These are phyloP conservation scores for Urochloa ruziziensis DNA, from an alignment of 176 grass and related monocot species.

Conservation along the genomic window DNA sequence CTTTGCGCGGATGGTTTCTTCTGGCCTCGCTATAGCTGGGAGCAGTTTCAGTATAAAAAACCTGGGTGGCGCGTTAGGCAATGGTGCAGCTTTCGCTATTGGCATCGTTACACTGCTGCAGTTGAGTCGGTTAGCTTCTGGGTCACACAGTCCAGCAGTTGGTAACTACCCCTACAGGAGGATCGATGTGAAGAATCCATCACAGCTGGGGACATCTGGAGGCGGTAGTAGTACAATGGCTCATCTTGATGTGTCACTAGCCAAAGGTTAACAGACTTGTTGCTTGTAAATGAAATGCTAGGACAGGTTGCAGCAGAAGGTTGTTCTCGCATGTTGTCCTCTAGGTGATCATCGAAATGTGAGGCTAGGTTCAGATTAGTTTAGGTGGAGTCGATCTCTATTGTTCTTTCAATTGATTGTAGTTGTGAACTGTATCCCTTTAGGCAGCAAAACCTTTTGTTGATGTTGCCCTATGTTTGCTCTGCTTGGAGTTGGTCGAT, in stretches of 20 bases:
- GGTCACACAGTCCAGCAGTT: conserved; percentile 3
- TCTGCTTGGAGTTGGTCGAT: not conserved
- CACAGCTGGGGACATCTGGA: not conserved
- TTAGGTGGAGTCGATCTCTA: not conserved
- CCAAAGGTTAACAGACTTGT: conserved; percentile 42
- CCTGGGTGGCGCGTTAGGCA: conserved; percentile 41
- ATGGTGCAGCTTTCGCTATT: conserved; percentile 55
- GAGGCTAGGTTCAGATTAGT: not conserved
- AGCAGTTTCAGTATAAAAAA: conserved; percentile 39
- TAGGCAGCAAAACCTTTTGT: not conserved
- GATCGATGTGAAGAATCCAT: not conserved
- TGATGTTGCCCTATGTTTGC: not conserved
- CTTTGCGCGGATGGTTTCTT: conserved; percentile 46
- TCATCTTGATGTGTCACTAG: conserved; percentile 45
- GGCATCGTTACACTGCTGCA: conserved; percentile 67
- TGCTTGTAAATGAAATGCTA: conserved; percentile 36
- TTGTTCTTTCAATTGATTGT: not conserved
- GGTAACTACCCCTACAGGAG: conserved; percentile 31
- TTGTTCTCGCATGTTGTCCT: not conserved
- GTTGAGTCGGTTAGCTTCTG: conserved; percentile 47
- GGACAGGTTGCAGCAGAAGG: not conserved
- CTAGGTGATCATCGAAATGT: not conserved
- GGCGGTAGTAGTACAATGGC: not conserved
- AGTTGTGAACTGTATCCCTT: not conserved
- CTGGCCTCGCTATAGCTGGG: conserved; percentile 45